Conservation (phyloP, 2,329 filamentous ascomycete species). For the Clarireedia homoeocarpa region DNA sequence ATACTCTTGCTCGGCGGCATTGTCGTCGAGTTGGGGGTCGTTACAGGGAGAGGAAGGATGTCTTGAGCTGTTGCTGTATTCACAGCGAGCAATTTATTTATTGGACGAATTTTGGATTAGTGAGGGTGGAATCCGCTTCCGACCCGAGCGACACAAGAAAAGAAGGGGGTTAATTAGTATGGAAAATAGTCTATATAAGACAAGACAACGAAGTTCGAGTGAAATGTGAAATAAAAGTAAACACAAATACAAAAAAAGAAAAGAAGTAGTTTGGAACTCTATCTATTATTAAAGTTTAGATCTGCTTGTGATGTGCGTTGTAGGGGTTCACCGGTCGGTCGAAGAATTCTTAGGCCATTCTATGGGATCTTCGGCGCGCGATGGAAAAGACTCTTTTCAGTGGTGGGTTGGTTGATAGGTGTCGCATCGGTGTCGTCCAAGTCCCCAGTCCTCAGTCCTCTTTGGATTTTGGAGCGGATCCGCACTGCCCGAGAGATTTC, state of each 20-base stretch:
- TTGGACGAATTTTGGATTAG: constrained; percentile 23
- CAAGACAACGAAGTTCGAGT: background rate
- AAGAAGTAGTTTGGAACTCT: background rate
- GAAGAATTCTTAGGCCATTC: too few species aligned
- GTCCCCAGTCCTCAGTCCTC: too few species aligned
- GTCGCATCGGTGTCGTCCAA: too few species aligned
- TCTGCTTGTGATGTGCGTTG: too few species aligned
- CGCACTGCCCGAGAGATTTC: too few species aligned
- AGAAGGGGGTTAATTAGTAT: background rate
- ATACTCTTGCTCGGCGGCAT: constrained; percentile 35
- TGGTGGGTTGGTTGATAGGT: too few species aligned
- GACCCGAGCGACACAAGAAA: constrained; percentile 20
- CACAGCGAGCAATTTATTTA: constrained; percentile 20
- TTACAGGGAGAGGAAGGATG: constrained; percentile 25
- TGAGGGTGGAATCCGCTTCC: constrained; percentile 26
- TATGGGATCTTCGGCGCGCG: too few species aligned
- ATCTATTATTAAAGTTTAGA: too few species aligned
- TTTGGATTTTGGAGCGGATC: too few species aligned
- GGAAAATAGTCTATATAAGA: background rate
- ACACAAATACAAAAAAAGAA: background rate
- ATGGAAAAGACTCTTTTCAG: too few species aligned
- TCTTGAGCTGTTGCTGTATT: constrained; percentile 16
- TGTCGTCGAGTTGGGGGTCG: constrained; percentile 20
- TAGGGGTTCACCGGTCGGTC: too few species aligned
- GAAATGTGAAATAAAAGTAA: background rate